Base-by-base conservation (phyloP, 768 basidiomycete genomes). In the Lactifluus hygrophoroides region DNA sequence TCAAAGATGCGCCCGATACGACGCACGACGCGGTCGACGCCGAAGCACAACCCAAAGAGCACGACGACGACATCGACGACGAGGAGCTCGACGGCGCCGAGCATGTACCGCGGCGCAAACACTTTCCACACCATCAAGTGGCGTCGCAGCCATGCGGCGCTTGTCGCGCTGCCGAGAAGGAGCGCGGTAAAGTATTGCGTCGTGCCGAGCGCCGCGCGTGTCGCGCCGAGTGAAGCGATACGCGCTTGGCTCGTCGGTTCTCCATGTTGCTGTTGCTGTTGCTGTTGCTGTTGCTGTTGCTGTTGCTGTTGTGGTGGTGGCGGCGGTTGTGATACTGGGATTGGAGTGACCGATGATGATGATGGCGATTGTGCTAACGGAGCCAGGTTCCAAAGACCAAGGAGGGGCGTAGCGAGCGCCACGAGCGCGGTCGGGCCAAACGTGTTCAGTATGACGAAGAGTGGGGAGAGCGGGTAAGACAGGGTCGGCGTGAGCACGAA, bases 81-180 rank as follows among this genome's bases (percentile, higher is more conserved):
- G 4, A 91, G 42, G 35, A 95, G 69, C 28, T 79, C 78, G 3
- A 82, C 66, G 0, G 81, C 90, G 0, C 80, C 88, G 16, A 81
- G 68, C 86, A 97, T 94, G 69, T 94, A 96, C 61, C 95, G 74
- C 61, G 96, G 96, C 37, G 94, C 95, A 66, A 97, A 99, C 3
- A 98, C 86, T 73, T 98, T 97, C 96, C 96, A 99, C 23, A 97
- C 94, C 94, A 96, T 96, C 63, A 96, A 70, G 69, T 97, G 94
- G 45, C 93, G 70, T 62, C 93, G 72, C 51, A 94, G 71, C 65
- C 84, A 80, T 8, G 91, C 88, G 0, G 90, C 84, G 56, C 83
- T 83, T 6, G 82, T 70, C 3, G 90, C 85, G 16, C 83, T 80
- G 4, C 88, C 85, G 4, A 94, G 66, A 1, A 91, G 70, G 23